Conservation (phyloP, 2,329 filamentous ascomycete genomes). For the Ilyonectria destructans region DNA sequence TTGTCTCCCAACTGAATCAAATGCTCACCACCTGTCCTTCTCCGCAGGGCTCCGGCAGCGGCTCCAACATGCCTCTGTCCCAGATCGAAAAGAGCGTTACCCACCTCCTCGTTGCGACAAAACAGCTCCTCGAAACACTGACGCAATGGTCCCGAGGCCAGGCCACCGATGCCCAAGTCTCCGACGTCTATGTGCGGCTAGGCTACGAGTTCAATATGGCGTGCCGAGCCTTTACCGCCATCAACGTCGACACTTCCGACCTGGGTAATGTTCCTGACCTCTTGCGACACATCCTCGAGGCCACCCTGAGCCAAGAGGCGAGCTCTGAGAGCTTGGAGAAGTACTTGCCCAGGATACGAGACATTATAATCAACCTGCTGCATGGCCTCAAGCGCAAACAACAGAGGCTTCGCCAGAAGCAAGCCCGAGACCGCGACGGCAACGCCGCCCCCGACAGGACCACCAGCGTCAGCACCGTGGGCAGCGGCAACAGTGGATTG, state of each 20-base stretch:
- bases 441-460: slow-evolving; percentile 64
- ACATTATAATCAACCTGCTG: slow-evolving; percentile 98
- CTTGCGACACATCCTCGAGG: slow-evolving; percentile 91
- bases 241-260: slow-evolving; percentile 95
- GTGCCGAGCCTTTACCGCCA: slow-evolving; percentile 95
- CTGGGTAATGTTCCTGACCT: slow-evolving; percentile 96
- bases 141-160: slow-evolving; percentile 97
- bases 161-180: slow-evolving; percentile 94
- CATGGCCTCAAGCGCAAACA: slow-evolving; percentile 98
- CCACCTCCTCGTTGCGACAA: slow-evolving; percentile 96
- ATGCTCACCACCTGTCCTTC: slow-evolving; percentile 45
- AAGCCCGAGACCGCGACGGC: slow-evolving; percentile 69
- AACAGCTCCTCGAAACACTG: slow-evolving; percentile 96
- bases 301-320: slow-evolving; percentile 96
- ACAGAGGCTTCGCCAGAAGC: slow-evolving; percentile 82
- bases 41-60: slow-evolving; percentile 68
- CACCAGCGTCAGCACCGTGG: slow-evolving; percentile 73
- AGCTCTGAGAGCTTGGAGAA: slow-evolving; percentile 94
- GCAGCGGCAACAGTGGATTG: slow-evolving; percentile 70
- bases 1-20: slow-evolving; percentile 34
- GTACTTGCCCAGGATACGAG: slow-evolving; percentile 93
- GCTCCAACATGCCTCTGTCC: slow-evolving; percentile 83
- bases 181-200: slow-evolving; percentile 96
- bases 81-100: slow-evolving; percentile 99
- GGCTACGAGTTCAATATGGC: slow-evolving; percentile 99